Evolutionary conservation across 805 yeast species (phyloP).

Genomic region (Candida qinlingensis): DNA sequence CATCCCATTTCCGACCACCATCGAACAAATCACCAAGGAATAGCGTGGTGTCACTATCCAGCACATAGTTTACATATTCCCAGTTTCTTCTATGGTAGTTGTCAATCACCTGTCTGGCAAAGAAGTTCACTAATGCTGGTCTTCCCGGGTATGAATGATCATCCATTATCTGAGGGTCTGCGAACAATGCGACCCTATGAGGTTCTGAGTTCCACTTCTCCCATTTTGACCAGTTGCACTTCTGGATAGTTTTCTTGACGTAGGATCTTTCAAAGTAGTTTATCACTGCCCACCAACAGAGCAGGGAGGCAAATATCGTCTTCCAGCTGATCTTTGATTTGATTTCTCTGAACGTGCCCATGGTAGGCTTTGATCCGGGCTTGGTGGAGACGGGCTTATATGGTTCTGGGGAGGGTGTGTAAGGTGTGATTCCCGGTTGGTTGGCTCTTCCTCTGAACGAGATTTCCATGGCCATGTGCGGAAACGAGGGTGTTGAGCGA

Average conservation of each 20-base stretch:
- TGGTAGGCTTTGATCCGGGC: not conserved
- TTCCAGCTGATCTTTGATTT: slow-evolving; percentile 10
- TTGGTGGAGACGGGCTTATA: slow-evolving; percentile 14
- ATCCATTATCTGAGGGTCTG: slow-evolving; percentile 95
- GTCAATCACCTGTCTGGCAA: slow-evolving; percentile 66
- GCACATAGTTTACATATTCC: slow-evolving; percentile 45
- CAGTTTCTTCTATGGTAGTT: slow-evolving; percentile 76
- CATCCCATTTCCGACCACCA: slow-evolving; percentile 88
- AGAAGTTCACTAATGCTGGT: slow-evolving; percentile 40
- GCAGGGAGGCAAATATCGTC: slow-evolving; percentile 10
- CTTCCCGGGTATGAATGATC: slow-evolving; percentile 79
- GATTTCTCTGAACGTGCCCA: not conserved
- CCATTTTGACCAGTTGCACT: slow-evolving; percentile 66
- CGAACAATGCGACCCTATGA: slow-evolving; percentile 58
- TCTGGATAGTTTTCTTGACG: slow-evolving; percentile 38
- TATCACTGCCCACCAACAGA: slow-evolving; percentile 40
- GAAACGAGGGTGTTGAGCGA: too few species aligned
- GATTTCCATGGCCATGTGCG: slow-evolving; percentile 2
- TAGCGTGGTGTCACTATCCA: slow-evolving; percentile 71
- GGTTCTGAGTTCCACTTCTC: slow-evolving; percentile 47
- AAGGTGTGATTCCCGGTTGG: not conserved
- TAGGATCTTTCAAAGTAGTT: slow-evolving; percentile 50
- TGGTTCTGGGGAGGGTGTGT: not conserved
- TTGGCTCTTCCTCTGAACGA: slow-evolving; percentile 16
- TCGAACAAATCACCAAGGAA: slow-evolving; percentile 92